Percentiles rank a stretch among this genome's conserved stretches.
Evolutionary conservation across 257 asterid genomes (phyloP).

Genomic region (Rhazya stricta): DNA sequence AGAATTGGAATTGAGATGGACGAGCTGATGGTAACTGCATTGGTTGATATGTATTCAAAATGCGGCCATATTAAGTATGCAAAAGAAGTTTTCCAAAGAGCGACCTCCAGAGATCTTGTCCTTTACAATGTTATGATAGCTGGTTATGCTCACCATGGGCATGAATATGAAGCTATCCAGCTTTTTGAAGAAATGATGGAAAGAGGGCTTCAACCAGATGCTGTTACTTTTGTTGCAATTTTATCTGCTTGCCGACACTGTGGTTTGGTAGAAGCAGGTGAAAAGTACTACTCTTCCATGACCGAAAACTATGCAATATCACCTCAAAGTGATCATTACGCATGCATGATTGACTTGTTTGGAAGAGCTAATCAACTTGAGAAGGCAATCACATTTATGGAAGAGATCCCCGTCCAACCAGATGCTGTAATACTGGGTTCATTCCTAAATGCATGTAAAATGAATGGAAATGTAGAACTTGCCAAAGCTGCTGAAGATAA

Average conservation of each 20-base stretch:
- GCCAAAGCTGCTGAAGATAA: conserved; percentile 62
- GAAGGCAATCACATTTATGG: conserved; percentile 60
- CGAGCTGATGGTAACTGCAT: conserved; percentile 48
- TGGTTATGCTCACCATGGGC: conserved; percentile 84
- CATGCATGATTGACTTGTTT: conserved; percentile 91
- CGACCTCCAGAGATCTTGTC: conserved; percentile 40
- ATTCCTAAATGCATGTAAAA: conserved; percentile 71
- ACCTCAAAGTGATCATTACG: conserved; percentile 80
- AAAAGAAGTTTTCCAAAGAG: conserved; percentile 38
- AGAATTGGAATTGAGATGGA: conserved; percentile 42
- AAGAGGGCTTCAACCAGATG: conserved; percentile 56
- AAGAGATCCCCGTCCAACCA: conserved; percentile 52
- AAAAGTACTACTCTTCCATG: conserved; percentile 65
- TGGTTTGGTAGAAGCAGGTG: conserved; percentile 66
- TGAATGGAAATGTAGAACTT: conserved; percentile 49
- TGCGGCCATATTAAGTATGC: conserved; percentile 66
- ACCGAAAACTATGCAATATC: conserved; percentile 42
- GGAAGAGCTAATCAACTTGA: conserved; percentile 75
- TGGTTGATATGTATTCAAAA: conserved; percentile 83
- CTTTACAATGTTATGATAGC: conserved; percentile 77
- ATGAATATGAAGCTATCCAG: conserved; percentile 45
- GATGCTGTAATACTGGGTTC: conserved; percentile 63
- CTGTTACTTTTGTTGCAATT: conserved; percentile 68
- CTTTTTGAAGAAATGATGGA: conserved; percentile 56
- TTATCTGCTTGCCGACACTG: conserved; percentile 84